Conservation (phyloP, 108 stramenopile genomes). For the Cyclotella sp. region DNA sequence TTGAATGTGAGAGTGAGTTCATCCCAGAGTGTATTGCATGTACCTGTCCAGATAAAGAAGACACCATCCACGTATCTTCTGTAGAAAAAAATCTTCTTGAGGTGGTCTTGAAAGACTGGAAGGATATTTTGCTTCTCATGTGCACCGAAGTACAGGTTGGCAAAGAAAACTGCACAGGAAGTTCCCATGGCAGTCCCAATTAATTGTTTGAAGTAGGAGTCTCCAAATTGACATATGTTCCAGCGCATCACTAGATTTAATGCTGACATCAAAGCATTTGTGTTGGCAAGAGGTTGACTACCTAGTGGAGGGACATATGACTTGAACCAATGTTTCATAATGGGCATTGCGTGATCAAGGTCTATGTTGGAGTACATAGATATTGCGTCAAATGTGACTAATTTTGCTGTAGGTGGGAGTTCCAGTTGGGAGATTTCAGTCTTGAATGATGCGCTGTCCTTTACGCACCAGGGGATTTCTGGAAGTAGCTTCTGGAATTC, state of each 20-base stretch:
- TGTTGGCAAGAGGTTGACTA: not conserved
- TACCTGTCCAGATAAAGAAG: not conserved
- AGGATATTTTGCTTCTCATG: not conserved
- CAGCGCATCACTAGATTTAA: not conserved
- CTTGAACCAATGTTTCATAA: not conserved
- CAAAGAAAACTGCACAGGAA: not conserved
- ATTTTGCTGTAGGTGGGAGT: not conserved
- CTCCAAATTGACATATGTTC: not conserved
- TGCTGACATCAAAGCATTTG: not conserved
- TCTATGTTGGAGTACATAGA: slow-evolving; percentile 12
- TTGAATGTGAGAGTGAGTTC: no score
- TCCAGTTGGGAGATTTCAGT: not conserved
- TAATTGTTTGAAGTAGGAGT: not conserved
- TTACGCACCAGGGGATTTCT: not conserved
- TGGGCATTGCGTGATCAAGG: not conserved
- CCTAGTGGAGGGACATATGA: not conserved
- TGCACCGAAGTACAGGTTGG: not conserved
- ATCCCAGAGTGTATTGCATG: not conserved
- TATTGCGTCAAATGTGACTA: not conserved
- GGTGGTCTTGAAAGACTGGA: not conserved
- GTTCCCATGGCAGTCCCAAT: no score
- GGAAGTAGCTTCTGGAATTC: not conserved
- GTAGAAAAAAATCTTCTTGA: not conserved
- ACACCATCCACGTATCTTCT: not conserved
- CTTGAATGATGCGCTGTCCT: not conserved